phyloP scores from a whole-genome alignment of 164 flowering plant species.

The Tinospora cordifolia region DNA sequence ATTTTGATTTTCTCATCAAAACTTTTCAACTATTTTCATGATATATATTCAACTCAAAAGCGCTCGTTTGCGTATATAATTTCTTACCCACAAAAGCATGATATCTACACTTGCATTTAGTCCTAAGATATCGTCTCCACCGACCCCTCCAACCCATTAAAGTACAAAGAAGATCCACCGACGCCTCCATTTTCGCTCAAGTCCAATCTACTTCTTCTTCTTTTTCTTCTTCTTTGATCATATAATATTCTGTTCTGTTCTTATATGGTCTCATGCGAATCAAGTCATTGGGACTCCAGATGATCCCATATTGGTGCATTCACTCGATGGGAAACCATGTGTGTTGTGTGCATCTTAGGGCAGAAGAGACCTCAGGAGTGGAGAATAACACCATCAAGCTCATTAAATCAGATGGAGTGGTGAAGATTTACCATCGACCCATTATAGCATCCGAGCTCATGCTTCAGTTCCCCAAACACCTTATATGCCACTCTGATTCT shows the following conservation, averaged over 20 bases:
- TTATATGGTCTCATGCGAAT: constrained; percentile 15
- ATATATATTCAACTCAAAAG: too few species aligned
- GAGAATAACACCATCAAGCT: constrained; percentile 40
- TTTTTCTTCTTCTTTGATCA: not conserved
- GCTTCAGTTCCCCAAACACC: constrained; percentile 49
- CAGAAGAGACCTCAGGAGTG: not conserved
- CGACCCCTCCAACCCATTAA: too few species aligned
- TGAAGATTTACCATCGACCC: constrained; percentile 43
- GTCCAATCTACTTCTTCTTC: not conserved
- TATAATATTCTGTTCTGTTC: not conserved
- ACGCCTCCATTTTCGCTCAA: not conserved
- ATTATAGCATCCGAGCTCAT: constrained; percentile 45
- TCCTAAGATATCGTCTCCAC: too few species aligned
- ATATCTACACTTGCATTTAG: too few species aligned
- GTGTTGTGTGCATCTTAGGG: constrained; percentile 19
- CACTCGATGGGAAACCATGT: constrained; percentile 22
- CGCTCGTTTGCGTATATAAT: too few species aligned
- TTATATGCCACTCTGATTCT: constrained; percentile 52
- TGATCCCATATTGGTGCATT: constrained; percentile 21
- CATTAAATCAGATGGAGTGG: constrained; percentile 41
- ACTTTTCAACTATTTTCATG: too few species aligned
- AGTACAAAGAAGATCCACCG: too few species aligned
- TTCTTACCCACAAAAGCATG: too few species aligned
- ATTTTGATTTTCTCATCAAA: too few species aligned
- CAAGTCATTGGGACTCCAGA: constrained; percentile 20